Evolutionary conservation across 345 rosid species (phyloP).

Genomic region (Syzygium jambos): DNA sequence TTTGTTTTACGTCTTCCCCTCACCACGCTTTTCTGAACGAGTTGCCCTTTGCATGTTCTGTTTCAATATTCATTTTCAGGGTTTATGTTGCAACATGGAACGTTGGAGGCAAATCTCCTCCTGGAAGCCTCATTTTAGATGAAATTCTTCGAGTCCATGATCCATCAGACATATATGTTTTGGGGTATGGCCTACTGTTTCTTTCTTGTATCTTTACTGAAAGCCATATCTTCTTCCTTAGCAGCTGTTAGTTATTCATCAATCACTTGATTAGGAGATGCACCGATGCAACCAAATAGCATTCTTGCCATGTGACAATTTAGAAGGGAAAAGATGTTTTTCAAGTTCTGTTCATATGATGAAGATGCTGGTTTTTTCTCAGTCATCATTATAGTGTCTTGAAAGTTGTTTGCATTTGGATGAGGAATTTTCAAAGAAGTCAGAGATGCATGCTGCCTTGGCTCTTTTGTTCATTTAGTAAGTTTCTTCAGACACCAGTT

Average conservation of each 20-base stretch:
- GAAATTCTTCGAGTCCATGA: slow-evolving; percentile 50
- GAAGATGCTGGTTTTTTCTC: background rate
- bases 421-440: background rate
- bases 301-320: background rate
- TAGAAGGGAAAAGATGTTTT: background rate
- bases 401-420: background rate
- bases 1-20: background rate
- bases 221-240: background rate
- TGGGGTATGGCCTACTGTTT: slow-evolving; percentile 42
- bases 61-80: slow-evolving; percentile 19
- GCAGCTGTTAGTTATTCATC: background rate
- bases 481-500: slow-evolving; percentile 25
- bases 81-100: slow-evolving; percentile 98
- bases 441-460: background rate
- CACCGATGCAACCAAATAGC: background rate
- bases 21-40: background rate
- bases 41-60: background rate
- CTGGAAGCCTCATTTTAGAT: slow-evolving; percentile 49
- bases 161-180: slow-evolving; percentile 68
- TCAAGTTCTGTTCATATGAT: background rate
- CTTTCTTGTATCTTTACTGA: background rate
- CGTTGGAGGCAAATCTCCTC: slow-evolving; percentile 88
- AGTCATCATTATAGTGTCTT: background rate
- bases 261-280: background rate
- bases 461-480: background rate